phyloP scores from a whole-genome alignment of 805 yeast species.

The Zygosaccharomyces bailii region DNA sequence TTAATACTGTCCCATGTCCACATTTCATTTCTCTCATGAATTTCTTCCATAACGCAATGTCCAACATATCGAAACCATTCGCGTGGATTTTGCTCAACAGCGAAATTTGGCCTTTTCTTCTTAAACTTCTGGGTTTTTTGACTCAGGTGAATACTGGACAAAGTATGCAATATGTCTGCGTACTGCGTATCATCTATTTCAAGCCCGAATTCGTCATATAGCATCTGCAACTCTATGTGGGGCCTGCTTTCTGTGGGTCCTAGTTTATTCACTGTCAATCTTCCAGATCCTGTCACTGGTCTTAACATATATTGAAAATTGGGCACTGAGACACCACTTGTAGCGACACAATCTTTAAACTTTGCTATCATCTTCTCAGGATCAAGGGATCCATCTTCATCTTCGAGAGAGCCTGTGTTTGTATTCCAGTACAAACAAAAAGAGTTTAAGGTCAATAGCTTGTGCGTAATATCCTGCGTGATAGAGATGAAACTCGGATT shows the following conservation, averaged over 20 bases:
- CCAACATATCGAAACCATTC: slow-evolving; percentile 85
- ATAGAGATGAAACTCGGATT: slow-evolving; percentile 77
- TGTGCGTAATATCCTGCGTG: slow-evolving; percentile 62
- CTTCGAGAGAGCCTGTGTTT: slow-evolving; percentile 49
- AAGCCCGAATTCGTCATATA: slow-evolving; percentile 86
- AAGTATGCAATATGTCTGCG: slow-evolving; percentile 72
- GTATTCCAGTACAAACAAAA: slow-evolving; percentile 85
- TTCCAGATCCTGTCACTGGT: slow-evolving; percentile 89
- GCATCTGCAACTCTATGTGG: slow-evolving; percentile 67
- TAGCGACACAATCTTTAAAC: slow-evolving; percentile 46
- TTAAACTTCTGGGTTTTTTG: slow-evolving; percentile 72
- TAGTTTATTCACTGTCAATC: slow-evolving; percentile 70
- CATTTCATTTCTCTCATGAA: slow-evolving; percentile 72
- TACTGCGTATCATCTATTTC: slow-evolving; percentile 84
- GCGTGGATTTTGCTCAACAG: slow-evolving; percentile 56
- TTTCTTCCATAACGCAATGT: slow-evolving; percentile 67
- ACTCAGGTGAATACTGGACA: slow-evolving; percentile 77
- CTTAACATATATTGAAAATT: slow-evolving; percentile 58
- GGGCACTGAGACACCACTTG: slow-evolving; percentile 32
- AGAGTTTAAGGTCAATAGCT: slow-evolving; percentile 69
- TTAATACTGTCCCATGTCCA: slow-evolving; percentile 89
- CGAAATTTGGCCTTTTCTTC: slow-evolving; percentile 58
- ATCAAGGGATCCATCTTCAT: slow-evolving; percentile 42
- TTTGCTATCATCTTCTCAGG: slow-evolving; percentile 32
- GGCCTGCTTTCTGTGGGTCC: slow-evolving; percentile 69